Conservation (phyloP, 179 eudicot genomes). For the Sideroxylon spinosum region DNA sequence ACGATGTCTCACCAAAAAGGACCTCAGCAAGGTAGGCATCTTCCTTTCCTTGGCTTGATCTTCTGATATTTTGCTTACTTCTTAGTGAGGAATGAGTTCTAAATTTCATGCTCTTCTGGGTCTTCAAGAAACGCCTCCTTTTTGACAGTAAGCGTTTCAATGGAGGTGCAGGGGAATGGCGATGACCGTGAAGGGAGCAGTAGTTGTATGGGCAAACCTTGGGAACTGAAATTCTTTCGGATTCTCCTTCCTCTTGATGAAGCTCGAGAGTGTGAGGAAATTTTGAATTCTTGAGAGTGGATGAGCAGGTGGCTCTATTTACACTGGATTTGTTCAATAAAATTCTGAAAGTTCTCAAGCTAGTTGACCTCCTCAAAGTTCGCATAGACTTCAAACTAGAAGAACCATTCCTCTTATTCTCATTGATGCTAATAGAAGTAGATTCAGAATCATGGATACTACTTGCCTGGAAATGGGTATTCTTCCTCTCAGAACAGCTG, state of each 20-base stretch:
- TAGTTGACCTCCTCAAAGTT: conserved; percentile 37
- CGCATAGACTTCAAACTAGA: conserved; percentile 25
- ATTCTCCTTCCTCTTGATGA: conserved; percentile 36
- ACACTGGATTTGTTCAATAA: conserved; percentile 52
- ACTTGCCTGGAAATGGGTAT: conserved; percentile 28
- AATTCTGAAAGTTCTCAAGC: conserved; percentile 43
- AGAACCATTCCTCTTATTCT: not conserved
- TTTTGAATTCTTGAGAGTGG: conserved; percentile 58
- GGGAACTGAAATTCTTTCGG: conserved; percentile 31
- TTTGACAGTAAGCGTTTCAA: conserved; percentile 44
- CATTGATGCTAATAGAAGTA: conserved; percentile 13
- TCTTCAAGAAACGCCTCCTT: conserved; percentile 37
- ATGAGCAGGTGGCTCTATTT: conserved; percentile 75
- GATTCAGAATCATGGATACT: conserved; percentile 16
- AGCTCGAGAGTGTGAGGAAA: conserved; percentile 37
- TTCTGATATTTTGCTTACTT: conserved; percentile 19
- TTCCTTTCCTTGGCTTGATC: conserved; percentile 15
- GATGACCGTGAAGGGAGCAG: conserved; percentile 76
- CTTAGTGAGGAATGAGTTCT: conserved; percentile 23
- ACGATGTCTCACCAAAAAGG: conserved; percentile 9
- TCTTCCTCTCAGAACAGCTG: conserved; percentile 43
- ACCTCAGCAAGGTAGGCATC: conserved; percentile 7
- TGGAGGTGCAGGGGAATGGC: conserved; percentile 40
- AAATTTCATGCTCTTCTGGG: conserved; percentile 39
- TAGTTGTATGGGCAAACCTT: conserved; percentile 75